phyloP scores from a whole-genome alignment of 306 rosid genomes.

The Cucumis melo region DNA sequence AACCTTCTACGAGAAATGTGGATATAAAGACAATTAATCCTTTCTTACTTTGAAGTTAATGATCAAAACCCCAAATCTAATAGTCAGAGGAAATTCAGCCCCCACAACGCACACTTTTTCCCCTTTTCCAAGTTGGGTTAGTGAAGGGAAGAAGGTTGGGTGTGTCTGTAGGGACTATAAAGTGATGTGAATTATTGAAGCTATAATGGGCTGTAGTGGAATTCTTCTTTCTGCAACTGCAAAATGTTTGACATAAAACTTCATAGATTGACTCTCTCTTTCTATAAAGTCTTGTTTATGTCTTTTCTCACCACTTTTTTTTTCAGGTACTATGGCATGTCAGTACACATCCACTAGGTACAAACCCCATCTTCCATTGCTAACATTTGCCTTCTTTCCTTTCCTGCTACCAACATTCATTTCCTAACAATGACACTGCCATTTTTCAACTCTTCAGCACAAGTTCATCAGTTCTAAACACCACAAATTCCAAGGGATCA shows the following conservation, averaged over 20 bases:
- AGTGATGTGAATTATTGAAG: slow-evolving; percentile 6
- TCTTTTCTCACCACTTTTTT: not conserved
- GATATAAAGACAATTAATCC: not conserved
- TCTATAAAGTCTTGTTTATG: not conserved
- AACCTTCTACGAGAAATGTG: not conserved
- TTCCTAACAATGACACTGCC: not conserved
- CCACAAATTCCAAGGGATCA: slow-evolving; percentile 8
- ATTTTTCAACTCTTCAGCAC: slow-evolving; percentile 2
- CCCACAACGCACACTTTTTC: not conserved
- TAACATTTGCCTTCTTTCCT: not conserved
- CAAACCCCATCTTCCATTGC: not conserved
- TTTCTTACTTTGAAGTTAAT: not conserved
- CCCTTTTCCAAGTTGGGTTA: slow-evolving; percentile 1
- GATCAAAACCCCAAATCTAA: not conserved
- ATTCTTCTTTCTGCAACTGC: not conserved
- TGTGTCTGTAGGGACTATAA: not conserved
- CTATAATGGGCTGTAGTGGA: slow-evolving; percentile 3
- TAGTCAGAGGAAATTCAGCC: not conserved
- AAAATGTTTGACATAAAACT: not conserved
- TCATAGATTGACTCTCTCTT: not conserved
- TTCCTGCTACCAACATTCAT: not conserved
- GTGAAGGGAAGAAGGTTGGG: not conserved
- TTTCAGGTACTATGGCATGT: slow-evolving; percentile 10
- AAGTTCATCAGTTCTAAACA: slow-evolving; percentile 9
- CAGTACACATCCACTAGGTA: slow-evolving; percentile 12